A percentile compares a stretch with the other conserved stretches of the same genome.
Conservation (phyloP, 345 rosid genomes). For the Xanthoceras sorbifolium region DNA sequence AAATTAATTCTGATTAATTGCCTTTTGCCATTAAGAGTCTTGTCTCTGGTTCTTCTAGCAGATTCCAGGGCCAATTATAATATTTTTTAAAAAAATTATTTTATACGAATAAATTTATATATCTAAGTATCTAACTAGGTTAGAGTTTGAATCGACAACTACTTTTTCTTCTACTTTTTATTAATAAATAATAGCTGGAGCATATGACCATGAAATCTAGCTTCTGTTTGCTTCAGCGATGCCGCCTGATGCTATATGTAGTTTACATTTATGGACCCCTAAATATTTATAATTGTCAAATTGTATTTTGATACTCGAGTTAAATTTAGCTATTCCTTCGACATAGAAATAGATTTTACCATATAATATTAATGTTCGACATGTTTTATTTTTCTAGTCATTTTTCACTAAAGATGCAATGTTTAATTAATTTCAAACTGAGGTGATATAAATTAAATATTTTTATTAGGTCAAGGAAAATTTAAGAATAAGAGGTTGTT, state of each 20-base stretch:
- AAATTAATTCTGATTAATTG: not conserved
- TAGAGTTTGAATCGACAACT: not conserved
- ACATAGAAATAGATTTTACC: not conserved
- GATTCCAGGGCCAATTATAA: not conserved
- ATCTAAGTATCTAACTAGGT: not conserved
- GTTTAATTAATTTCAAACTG: too few species aligned
- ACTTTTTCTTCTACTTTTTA: not conserved
- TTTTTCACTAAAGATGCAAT: too few species aligned
- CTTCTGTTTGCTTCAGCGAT: not conserved
- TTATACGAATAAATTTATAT: not conserved
- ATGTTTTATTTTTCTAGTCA: too few species aligned
- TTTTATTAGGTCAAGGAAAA: too few species aligned
- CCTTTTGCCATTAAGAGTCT: not conserved
- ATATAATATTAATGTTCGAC: not conserved
- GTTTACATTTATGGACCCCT: not conserved
- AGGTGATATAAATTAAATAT: too few species aligned
- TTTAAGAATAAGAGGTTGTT: too few species aligned
- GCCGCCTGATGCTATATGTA: not conserved
- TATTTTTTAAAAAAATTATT: not conserved
- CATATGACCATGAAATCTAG: not conserved
- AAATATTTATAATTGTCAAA: not conserved
- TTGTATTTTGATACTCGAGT: not conserved
- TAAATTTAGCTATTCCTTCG: not conserved
- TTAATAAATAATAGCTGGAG: too few species aligned
- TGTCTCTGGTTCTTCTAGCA: not conserved